Conservation (phyloP, 768 basidiomycete genomes). For the Rickenella mellea region DNA sequence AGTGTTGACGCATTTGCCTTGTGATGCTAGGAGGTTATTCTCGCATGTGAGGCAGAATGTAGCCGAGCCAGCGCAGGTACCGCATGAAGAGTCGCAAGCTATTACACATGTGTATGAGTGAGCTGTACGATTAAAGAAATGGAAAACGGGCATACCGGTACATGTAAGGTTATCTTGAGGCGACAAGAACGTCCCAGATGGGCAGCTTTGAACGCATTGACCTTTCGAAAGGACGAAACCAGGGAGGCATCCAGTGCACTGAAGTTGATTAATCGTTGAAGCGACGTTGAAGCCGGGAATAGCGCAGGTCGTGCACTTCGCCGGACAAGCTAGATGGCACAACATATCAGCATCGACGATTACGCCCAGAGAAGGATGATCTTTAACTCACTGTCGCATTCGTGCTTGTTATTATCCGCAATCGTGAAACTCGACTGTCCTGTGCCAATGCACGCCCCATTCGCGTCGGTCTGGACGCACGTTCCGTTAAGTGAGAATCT, state of each 20-base stretch:
- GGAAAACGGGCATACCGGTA: constrained; percentile 38
- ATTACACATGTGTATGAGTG: constrained; percentile 5
- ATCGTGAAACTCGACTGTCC: constrained; percentile 55
- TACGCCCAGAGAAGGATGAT: not conserved
- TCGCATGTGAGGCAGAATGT: constrained; percentile 69
- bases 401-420: constrained; percentile 73
- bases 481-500: constrained; percentile 54
- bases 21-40: constrained; percentile 53
- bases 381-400: constrained; percentile 65
- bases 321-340: constrained; percentile 56
- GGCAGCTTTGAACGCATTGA: constrained; percentile 61
- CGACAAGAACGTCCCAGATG: constrained; percentile 62
- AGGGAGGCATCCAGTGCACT: constrained; percentile 73
- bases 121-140: not conserved
- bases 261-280: constrained; percentile 53
- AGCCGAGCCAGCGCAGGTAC: constrained; percentile 58
- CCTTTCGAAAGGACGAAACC: constrained; percentile 68
- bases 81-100: constrained; percentile 70
- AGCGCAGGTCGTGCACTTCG: constrained; percentile 71
- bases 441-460: constrained; percentile 79
- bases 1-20: constrained; percentile 64
- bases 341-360: constrained; percentile 3
- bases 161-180: constrained; percentile 69
- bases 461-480: constrained; percentile 56
- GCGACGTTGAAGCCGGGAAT: constrained; percentile 63